Base-by-base conservation (phyloP, 225 moss, liverwort and hornwort genomes). In the Pseudisothecium myosuroides region DNA sequence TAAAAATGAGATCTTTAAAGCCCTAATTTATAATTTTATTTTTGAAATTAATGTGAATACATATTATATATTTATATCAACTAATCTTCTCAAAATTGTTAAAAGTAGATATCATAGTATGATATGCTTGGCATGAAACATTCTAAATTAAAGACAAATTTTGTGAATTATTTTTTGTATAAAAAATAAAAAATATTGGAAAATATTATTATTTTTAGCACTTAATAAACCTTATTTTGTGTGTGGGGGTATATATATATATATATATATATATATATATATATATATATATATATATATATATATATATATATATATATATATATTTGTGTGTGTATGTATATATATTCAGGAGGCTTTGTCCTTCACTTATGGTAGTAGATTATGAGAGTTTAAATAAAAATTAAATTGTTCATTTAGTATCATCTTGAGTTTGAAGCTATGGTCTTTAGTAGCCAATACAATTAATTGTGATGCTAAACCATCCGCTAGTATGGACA, bases 301-400 rank as follows among this genome's bases (percentile, higher is more conserved):
- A n/a, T n/a, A n/a, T n/a, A n/a, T n/a, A n/a, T n/a, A n/a, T n/a
- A n/a, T n/a, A n/a, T n/a, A n/a, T n/a, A n/a, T n/a, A n/a, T n/a
- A n/a, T n/a, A n/a, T n/a, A n/a, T n/a, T n/a, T n/a, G n/a, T n/a
- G n/a, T n/a, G n/a, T n/a, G n/a, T n/a, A n/a, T 13, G 4, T 23
- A 14, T 73, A 3, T 10, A 10, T 17, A 47, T 18, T 29, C 4
- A 1, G 1, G 1, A 45, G 28, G 10, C 11, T 6, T 74, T 74
- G 45, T 2, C 31, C 1, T 29, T 74, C 11, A 18, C 1, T 18
- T 29, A 1, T 1, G 0, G 0, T 24, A 39, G 24, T 69, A 41
- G n/a, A n/a, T n/a, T n/a, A n/a, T n/a, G n/a, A 49, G 49, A 14
- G 5, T 14, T 39, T 27, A 72, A 71, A 72, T 72, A 16, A 43